phyloP scores from a whole-genome alignment of 1,284 basidiomycete species.

The Trametes versicolor region DNA sequence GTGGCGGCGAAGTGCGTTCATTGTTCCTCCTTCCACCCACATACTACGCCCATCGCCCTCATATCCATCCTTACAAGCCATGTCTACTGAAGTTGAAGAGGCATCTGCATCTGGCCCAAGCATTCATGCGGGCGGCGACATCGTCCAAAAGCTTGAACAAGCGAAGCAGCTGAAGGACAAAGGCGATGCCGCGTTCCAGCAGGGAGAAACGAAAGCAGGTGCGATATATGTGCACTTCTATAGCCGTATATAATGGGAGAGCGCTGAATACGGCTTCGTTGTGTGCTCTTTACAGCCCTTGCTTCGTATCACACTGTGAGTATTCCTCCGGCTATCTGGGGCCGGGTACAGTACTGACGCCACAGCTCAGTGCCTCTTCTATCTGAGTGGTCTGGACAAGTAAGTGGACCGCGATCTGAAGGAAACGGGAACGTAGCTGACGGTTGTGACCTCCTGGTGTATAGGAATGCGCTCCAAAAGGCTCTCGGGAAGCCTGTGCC shows the following conservation, averaged over 20 bases:
- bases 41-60: neutral
- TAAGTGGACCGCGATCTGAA: conserved; percentile 36
- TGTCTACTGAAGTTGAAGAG: conserved; percentile 7
- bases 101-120: neutral
- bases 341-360: conserved; percentile 7
- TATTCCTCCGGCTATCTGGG: neutral
- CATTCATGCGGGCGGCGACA: conserved; percentile 37
- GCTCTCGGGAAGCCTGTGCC: conserved; percentile 32
- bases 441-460: neutral
- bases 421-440: conserved; percentile 33
- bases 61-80: neutral
- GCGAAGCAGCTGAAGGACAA: conserved; percentile 77
- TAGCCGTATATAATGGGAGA: conserved; percentile 10
- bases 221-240: conserved; percentile 33
- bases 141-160: conserved; percentile 60
- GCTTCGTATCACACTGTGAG: conserved; percentile 71
- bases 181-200: conserved; percentile 80
- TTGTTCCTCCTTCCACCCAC: neutral
- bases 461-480: conserved; percentile 38
- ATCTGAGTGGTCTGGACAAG: conserved; percentile 79
- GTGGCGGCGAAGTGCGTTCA: neutral
- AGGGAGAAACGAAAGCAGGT: conserved; percentile 71
- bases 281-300: conserved; percentile 56
- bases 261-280: neutral
- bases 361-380: conserved; percentile 62